A percentile compares a stretch with the other conserved stretches of the same genome.
These are phyloP conservation scores for Phanerochaete sordida DNA, from an alignment of 768 basidiomycete genomes.

Conservation along the genomic window DNA sequence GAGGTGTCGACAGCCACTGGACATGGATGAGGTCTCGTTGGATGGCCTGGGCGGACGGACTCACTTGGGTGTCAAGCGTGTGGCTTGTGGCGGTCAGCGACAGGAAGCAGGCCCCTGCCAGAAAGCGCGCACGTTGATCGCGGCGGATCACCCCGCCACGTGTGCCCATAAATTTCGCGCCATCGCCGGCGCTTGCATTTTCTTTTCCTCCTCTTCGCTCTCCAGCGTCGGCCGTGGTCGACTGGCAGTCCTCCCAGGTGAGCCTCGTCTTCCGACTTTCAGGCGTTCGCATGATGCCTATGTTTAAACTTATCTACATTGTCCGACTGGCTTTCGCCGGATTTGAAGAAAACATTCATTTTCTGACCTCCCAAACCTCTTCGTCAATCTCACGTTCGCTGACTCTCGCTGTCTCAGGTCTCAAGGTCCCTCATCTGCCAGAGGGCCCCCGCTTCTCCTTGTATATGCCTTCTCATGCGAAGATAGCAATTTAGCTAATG, in stretches of 20 bases:
- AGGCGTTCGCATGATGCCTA: constrained; percentile 48
- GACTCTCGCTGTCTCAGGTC: constrained; percentile 15
- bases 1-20: constrained; percentile 74
- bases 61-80: not conserved
- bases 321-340: constrained; percentile 60
- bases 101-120: not conserved
- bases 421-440: not conserved
- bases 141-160: constrained; percentile 2
- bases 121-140: not conserved
- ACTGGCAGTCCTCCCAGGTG: not conserved
- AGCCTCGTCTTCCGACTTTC: not conserved
- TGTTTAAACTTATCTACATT: constrained; percentile 82
- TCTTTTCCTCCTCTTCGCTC: not conserved
- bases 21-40: not conserved
- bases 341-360: constrained; percentile 42
- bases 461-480: constrained; percentile 4
- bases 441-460: not conserved
- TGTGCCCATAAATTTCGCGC: not conserved
- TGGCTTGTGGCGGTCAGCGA: not conserved
- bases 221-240: not conserved
- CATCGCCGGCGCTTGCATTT: not conserved
- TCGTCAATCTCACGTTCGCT: constrained; percentile 15
- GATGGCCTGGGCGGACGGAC: not conserved
- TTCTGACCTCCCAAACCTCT: constrained; percentile 1
- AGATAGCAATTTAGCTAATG: constrained; percentile 21